Evolutionary conservation across 805 yeast genomes (phyloP).

Genomic region (Pichia rugopelliculosa): DNA sequence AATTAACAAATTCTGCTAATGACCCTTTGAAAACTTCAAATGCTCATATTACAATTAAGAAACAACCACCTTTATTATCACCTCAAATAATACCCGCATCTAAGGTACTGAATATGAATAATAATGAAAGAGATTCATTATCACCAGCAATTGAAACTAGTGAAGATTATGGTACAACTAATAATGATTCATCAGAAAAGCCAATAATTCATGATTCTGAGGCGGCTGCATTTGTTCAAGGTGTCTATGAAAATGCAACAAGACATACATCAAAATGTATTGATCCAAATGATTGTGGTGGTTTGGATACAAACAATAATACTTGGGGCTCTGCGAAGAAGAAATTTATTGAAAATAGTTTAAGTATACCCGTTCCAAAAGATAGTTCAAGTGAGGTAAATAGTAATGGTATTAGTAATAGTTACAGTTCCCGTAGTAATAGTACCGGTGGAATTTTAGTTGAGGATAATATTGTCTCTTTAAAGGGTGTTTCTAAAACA

Average conservation of each 20-base stretch:
- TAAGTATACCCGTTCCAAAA: slow-evolving; percentile 16
- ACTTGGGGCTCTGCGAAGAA: slow-evolving; percentile 3
- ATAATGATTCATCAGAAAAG: background rate
- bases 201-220: slow-evolving; percentile 34
- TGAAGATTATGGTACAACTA: background rate
- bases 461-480: slow-evolving; percentile 68
- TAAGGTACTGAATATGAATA: background rate
- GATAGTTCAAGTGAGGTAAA: background rate
- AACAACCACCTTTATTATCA: slow-evolving; percentile 34
- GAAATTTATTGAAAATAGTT: slow-evolving; percentile 6
- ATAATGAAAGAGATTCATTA: background rate
- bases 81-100: background rate
- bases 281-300: slow-evolving; percentile 4
- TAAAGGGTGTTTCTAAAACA: slow-evolving; percentile 78
- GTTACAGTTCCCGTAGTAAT: slow-evolving; percentile 15
- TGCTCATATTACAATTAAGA: slow-evolving; percentile 61
- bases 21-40: slow-evolving; percentile 63
- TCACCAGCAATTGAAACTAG: background rate
- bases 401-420: background rate
- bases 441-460: slow-evolving; percentile 51
- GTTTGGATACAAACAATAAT: background rate
- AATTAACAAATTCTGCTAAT: slow-evolving; percentile 59
- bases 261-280: slow-evolving; percentile 11
- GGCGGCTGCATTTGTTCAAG: slow-evolving; percentile 32
- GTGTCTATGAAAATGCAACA: slow-evolving; percentile 27